Conservation (phyloP, 1,284 basidiomycete genomes). For the Vanrija sp. region DNA sequence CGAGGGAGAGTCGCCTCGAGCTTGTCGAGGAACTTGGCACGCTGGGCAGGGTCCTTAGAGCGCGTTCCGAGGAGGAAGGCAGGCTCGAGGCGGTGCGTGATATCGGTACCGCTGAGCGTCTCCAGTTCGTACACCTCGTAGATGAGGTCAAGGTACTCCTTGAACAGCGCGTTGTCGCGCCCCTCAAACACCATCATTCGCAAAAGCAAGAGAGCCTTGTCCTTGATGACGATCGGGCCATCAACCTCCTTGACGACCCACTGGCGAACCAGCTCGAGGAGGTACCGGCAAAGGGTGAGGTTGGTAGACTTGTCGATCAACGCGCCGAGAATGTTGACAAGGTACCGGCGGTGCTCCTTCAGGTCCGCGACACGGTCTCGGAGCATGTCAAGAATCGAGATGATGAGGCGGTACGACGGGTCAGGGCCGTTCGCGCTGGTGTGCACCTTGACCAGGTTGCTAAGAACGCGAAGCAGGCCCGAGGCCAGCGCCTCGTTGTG, state of each 20-base stretch:
- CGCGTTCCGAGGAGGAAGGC: conserved; percentile 92
- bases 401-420: conserved; percentile 50
- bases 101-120: conserved; percentile 78
- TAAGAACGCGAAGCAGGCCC: conserved; percentile 77
- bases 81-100: conserved; percentile 89
- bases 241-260: conserved; percentile 85
- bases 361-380: conserved; percentile 54
- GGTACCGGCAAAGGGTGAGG: conserved; percentile 71
- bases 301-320: conserved; percentile 93
- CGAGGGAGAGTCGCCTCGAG: conserved; percentile 85
- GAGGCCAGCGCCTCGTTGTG: conserved; percentile 75
- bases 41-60: conserved; percentile 71
- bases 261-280: conserved; percentile 79
- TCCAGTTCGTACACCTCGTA: conserved; percentile 93
- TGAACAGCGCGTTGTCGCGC: conserved; percentile 71
- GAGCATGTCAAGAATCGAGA: conserved; percentile 54
- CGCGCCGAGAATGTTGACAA: conserved; percentile 68
- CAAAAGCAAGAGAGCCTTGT: conserved; percentile 84
- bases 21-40: conserved; percentile 85
- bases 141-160: conserved; percentile 83
- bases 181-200: conserved; percentile 89
- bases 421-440: conserved; percentile 56
- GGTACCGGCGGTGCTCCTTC: conserved; percentile 58
- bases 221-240: conserved; percentile 77
- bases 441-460: conserved; percentile 85